phyloP scores from a whole-genome alignment of 768 basidiomycete species.

The Exidia glandulosa region DNA sequence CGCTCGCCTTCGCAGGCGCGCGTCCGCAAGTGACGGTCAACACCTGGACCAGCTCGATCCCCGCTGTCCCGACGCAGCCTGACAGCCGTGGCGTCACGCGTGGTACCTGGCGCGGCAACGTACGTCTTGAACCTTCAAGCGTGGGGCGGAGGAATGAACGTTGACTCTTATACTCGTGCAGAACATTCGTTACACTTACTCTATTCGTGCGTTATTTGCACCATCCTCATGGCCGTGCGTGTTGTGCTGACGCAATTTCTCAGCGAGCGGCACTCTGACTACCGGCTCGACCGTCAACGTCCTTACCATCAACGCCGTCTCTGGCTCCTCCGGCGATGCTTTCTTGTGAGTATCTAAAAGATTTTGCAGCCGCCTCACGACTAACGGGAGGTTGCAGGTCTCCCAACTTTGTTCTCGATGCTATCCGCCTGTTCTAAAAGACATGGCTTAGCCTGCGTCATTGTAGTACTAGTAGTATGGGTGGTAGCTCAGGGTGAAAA shows the following conservation, averaged over 20 bases:
- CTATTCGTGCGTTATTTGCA: background rate
- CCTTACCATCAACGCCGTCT: constrained; percentile 31
- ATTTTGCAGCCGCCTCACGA: background rate
- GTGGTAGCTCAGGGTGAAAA: too few species aligned
- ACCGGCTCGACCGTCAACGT: constrained; percentile 26
- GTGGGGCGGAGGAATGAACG: background rate
- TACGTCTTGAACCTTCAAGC: background rate
- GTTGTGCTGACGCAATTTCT: background rate
- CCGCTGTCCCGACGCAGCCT: constrained; percentile 27
- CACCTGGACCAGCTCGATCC: constrained; percentile 31
- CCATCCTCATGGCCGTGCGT: background rate
- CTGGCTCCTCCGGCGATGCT: constrained; percentile 32
- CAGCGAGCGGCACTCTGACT: constrained; percentile 25
- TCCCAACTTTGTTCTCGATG: background rate
- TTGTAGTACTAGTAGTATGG: too few species aligned
- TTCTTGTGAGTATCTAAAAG: constrained; percentile 18
- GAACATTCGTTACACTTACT: background rate
- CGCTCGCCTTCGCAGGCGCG: constrained; percentile 36
- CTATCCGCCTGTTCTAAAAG: background rate
- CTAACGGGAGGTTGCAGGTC: background rate
- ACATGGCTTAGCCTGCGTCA: too few species aligned
- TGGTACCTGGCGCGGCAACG: constrained; percentile 36
- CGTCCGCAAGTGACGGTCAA: constrained; percentile 36
- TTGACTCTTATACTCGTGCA: background rate
- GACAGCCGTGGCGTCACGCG: constrained; percentile 40